These are phyloP conservation scores for Zymoseptoria ardabiliae DNA, from an alignment of 2,329 filamentous ascomycete species.

Conservation along the genomic window DNA sequence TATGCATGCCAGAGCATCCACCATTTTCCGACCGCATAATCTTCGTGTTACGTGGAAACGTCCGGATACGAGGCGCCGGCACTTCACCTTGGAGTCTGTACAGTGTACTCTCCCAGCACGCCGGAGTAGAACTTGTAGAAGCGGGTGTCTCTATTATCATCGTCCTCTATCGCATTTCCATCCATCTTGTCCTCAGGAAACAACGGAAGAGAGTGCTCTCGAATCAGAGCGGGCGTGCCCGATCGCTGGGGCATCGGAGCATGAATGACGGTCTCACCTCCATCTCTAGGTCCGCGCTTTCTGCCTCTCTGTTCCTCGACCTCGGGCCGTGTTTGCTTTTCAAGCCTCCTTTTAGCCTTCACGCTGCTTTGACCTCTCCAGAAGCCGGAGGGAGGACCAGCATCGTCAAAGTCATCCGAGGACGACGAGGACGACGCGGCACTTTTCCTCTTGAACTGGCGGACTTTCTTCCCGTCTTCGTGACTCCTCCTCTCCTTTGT, in stretches of 20 bases:
- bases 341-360: neutral
- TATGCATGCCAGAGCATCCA: too few species aligned
- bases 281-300: constrained; percentile 1
- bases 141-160: constrained; percentile 11
- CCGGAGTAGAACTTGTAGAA: constrained; percentile 23
- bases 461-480: neutral
- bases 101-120: constrained; percentile 13
- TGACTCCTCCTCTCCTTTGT: neutral
- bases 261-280: constrained; percentile 1
- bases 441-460: neutral
- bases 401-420: neutral
- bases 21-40: too few species aligned
- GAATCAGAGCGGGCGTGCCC: constrained; percentile 4
- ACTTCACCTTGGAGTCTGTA: neutral
- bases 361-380: neutral
- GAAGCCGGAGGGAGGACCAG: neutral
- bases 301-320: neutral
- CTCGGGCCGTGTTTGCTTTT: neutral
- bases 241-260: constrained; percentile 2
- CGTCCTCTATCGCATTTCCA: constrained; percentile 2
- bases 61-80: too few species aligned
- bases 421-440: neutral
- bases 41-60: too few species aligned
- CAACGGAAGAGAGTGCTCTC: neutral
- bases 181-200: constrained; percentile 2